A percentile compares a stretch with the other conserved stretches of the same genome.
These are phyloP conservation scores for Canariomyces notabilis DNA, from an alignment of 2,329 filamentous ascomycete species.

Conservation along the genomic window DNA sequence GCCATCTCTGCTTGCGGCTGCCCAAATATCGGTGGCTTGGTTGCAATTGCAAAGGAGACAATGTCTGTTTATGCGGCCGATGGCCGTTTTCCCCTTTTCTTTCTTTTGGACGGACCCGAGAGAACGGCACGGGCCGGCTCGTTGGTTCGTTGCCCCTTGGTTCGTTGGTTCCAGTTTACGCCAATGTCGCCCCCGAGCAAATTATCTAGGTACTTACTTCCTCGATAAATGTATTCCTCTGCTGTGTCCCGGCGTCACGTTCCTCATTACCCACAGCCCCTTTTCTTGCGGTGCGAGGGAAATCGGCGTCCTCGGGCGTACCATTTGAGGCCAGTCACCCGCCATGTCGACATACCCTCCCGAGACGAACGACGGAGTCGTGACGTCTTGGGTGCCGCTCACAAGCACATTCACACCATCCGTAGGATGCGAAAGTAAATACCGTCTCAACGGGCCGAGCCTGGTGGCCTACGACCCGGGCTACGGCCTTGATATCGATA, in stretches of 20 bases:
- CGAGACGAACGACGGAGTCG: slow-evolving; percentile 2
- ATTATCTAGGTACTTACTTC: too few relatives aligned
- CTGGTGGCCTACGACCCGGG: slow-evolving; percentile 4
- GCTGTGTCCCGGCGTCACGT: background rate
- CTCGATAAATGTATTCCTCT: too few relatives aligned
- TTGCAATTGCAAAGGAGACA: too few relatives aligned
- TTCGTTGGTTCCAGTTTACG: too few relatives aligned
- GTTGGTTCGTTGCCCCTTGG: too few relatives aligned
- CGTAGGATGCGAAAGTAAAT: slow-evolving; percentile 3
- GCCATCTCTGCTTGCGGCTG: background rate
- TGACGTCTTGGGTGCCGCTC: slow-evolving; percentile 6
- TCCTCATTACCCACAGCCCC: background rate
- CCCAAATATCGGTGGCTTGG: too few relatives aligned
- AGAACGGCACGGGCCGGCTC: too few relatives aligned
- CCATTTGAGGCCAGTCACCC: background rate
- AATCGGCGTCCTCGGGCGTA: background rate
- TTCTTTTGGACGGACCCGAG: too few relatives aligned
- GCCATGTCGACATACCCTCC: slow-evolving; percentile 4
- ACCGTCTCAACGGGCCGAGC: slow-evolving; percentile 2
- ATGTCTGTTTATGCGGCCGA: too few relatives aligned
- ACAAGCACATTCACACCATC: slow-evolving; percentile 2
- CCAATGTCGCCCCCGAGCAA: too few relatives aligned
- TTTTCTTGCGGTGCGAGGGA: background rate
- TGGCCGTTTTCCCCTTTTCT: too few relatives aligned
- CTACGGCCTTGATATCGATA: slow-evolving; percentile 6